A percentile compares a stretch with the other conserved stretches of the same genome.
phyloP scores from a whole-genome alignment of 2,329 filamentous ascomycete genomes.

The Phaeophleospora eucalypticola region DNA sequence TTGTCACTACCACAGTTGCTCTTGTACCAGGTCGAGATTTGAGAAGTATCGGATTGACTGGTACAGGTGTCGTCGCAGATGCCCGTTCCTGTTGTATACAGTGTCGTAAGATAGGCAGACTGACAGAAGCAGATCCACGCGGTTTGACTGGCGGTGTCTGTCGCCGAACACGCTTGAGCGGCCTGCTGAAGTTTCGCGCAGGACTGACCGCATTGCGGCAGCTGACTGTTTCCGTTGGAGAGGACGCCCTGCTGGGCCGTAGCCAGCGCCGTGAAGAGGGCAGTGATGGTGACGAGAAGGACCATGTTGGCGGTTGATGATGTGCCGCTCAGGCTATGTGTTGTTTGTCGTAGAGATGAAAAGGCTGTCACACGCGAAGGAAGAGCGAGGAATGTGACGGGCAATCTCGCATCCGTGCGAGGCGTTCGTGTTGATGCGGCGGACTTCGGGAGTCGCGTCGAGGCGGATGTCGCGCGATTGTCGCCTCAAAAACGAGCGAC shows the following conservation, averaged over 20 bases:
- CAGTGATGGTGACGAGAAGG: not conserved
- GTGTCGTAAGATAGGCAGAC: slow-evolving; percentile 55
- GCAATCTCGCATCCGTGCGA: not conserved
- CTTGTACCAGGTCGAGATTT: slow-evolving; percentile 67
- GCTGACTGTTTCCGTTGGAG: slow-evolving; percentile 29
- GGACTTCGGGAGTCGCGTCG: too few relatives aligned
- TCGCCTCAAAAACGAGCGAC: too few relatives aligned
- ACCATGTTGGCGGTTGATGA: not conserved
- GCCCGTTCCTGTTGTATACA: slow-evolving; percentile 47
- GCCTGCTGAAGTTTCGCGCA: slow-evolving; percentile 51
- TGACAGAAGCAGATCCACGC: slow-evolving; percentile 71
- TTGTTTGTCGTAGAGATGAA: too few relatives aligned
- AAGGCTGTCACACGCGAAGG: too few relatives aligned
- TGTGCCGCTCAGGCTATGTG: too few relatives aligned
- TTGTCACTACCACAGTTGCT: slow-evolving; percentile 56
- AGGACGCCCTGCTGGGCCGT: slow-evolving; percentile 29
- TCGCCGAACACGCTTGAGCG: slow-evolving; percentile 61
- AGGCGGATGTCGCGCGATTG: too few relatives aligned
- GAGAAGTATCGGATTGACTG: slow-evolving; percentile 48
- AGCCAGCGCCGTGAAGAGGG: slow-evolving; percentile 4
- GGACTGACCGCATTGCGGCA: slow-evolving; percentile 35
- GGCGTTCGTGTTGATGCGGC: too few relatives aligned
- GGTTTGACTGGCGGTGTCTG: slow-evolving; percentile 43
- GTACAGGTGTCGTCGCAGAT: slow-evolving; percentile 56
- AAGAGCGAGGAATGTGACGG: not conserved